Base-by-base conservation (phyloP, 345 rosid species). In the Salix exigua region DNA sequence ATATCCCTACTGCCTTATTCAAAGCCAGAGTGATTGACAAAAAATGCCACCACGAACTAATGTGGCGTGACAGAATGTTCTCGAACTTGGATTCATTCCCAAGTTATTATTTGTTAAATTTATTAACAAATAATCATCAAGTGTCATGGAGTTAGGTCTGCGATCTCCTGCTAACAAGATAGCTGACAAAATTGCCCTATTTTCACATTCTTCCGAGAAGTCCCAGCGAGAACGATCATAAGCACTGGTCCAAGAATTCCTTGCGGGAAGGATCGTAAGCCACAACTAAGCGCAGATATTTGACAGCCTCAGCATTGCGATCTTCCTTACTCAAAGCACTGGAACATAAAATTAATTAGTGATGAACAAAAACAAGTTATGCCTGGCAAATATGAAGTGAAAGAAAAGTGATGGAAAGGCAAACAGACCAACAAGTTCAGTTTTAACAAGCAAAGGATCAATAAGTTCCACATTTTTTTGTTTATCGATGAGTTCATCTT, bases 251-350 rank as follows among this genome's bases (percentile, higher is more conserved):
- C 72, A 95, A 77, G 28, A 88, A 73, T 65, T 86, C 83, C 7
- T 81, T 79, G 51, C 84, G 88, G 1, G 78, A 70, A 23, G 96
- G 84, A 85, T 95, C 77, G 75, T 88, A 88, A 73, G 94, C 96
- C 40, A 81, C 94, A 73, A 90, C 92, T 74, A 78, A 69, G 25
- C 89, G 89, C 77, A 90, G 77, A 79, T 85, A 80, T 78, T 87
- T 87, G 21, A 78, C 88, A 6, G 97, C 98, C 80, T 95, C 98
- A 14, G 84, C 91, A 83, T 85, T 90, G 65, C 93, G 88, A 73
- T 90, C 94, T 69, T 80, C 79, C 5, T 83, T 84, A 53, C 68
- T 76, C 72, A 95, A 81, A 60, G 87, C 92, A 78, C 98, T 93
- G 89, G 68, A 76, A 78, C 50, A 46, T 46, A 16, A 46, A 46